Evolutionary conservation across 1,139 yeast genomes (phyloP), one percentile per base, ranked within the genome.

Genomic region (Kodamaea plutei): DNA sequence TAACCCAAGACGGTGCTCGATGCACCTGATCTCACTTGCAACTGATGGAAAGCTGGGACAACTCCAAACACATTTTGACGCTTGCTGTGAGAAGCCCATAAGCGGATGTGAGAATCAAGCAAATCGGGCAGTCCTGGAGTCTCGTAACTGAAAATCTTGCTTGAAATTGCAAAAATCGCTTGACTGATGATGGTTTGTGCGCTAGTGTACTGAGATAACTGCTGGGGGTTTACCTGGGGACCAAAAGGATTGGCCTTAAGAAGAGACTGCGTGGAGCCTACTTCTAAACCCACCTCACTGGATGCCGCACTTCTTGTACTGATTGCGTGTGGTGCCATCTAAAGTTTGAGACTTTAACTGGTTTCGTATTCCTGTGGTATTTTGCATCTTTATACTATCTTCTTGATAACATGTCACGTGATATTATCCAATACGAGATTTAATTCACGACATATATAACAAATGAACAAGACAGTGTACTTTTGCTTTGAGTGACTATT

Each of bases 11-110:
- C 68, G 24, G 85, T 75, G 43, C 78, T 73, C 27, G 91, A 84
- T 19, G 96, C 94, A 45, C 96, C 97, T 2, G 83, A 67, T 54
- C 96, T 76, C 28, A 85, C 75, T 52, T 88, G 88, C 38, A 87
- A 70, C 48, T 69, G 65, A 54, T 71, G 69, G 47, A 75, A 59
- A 35, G 64, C 66, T 26, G 87, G 89, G 33, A 75, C 75, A 25
- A 56, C 60, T 11, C 81, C 83, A 32, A 59, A 55, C 7, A 76
- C 65, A 49, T 82, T 82, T 30, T 52, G 51, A 45, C 79, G 64
- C 37, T 65, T 61, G 50, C 72, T 72, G 26, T 64, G 61, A 27
- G 50, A 53, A 28, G 72, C 55, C 95, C 95, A 85, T 32, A 69
- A 56, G 42, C 68, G 66, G 40, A 84, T 54, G 29, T 79, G 70